Percentiles rank a stretch among this genome's conserved stretches.
These are phyloP conservation scores for Irpex sp. DNA, from an alignment of 1,284 basidiomycete genomes.

Conservation along the genomic window DNA sequence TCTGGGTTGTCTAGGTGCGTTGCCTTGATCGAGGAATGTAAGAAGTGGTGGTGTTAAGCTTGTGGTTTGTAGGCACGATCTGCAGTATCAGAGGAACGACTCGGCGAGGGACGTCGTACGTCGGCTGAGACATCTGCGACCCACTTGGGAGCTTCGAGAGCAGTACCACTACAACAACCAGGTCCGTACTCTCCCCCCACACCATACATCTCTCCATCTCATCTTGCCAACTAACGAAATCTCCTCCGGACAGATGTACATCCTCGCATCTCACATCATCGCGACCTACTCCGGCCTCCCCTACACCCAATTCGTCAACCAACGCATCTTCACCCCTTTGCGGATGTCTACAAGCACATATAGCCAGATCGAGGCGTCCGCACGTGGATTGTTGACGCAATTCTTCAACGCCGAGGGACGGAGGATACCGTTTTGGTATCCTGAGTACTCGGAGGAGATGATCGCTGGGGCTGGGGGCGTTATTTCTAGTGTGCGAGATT, in stretches of 20 bases:
- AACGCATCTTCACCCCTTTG: slow-evolving; percentile 13
- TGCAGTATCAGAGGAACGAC: neutral
- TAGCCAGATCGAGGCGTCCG: slow-evolving; percentile 22
- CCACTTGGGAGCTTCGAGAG: slow-evolving; percentile 30
- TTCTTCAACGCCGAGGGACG: slow-evolving; percentile 20
- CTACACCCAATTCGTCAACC: slow-evolving; percentile 19
- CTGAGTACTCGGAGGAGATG: slow-evolving; percentile 19
- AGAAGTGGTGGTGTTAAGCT: no score
- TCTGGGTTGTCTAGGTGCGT: slow-evolving; percentile 34
- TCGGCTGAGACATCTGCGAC: slow-evolving; percentile 26
- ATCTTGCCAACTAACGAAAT: neutral
- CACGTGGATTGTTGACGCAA: slow-evolving; percentile 25
- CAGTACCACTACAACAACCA: slow-evolving; percentile 34
- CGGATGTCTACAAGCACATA: slow-evolving; percentile 19
- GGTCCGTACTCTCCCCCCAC: slow-evolving; percentile 15
- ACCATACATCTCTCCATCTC: neutral
- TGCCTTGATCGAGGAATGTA: neutral
- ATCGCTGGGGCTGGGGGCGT: slow-evolving; percentile 34
- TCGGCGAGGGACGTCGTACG: slow-evolving; percentile 1
- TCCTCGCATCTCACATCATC: slow-evolving; percentile 26
- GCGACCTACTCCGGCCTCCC: slow-evolving; percentile 24
- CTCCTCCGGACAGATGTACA: slow-evolving; percentile 29
- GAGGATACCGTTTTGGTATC: slow-evolving; percentile 25
- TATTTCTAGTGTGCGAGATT: slow-evolving; percentile 31
- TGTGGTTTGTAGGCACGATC: slow-evolving; percentile 5